Conservation (phyloP, 2,329 filamentous ascomycete genomes). For the Trichoderma sp. region DNA sequence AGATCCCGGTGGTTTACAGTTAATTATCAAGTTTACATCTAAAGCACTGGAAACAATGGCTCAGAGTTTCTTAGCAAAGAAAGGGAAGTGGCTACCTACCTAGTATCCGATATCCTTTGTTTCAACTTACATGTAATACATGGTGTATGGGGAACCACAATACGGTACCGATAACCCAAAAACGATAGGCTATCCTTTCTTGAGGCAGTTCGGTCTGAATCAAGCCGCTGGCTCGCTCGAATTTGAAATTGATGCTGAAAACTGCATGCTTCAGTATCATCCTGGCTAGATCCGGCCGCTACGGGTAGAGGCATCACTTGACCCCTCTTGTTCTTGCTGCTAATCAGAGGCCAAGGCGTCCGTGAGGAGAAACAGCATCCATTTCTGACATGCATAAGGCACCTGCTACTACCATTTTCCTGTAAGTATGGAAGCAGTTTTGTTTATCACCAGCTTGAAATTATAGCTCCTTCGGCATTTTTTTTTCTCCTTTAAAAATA, state of each 20-base stretch:
- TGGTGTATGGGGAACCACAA: not conserved
- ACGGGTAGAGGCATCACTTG: not conserved
- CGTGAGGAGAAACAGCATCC: not conserved
- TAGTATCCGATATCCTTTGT: not conserved
- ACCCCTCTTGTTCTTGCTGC: not conserved
- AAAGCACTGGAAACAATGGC: too few relatives aligned
- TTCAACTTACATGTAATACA: not conserved
- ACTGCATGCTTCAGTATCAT: not conserved
- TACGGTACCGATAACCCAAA: not conserved
- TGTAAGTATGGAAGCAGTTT: not conserved
- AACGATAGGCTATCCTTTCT: not conserved
- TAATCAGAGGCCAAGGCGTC: not conserved
- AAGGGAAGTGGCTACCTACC: too few relatives aligned
- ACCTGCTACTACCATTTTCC: not conserved
- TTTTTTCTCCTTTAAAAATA: too few relatives aligned
- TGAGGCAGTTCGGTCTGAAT: not conserved
- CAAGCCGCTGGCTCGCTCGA: not conserved
- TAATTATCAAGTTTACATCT: too few relatives aligned
- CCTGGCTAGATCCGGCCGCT: not conserved
- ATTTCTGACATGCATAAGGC: not conserved
- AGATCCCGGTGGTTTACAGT: too few relatives aligned
- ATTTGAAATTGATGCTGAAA: not conserved
- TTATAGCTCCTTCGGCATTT: not conserved
- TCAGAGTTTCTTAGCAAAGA: too few relatives aligned
- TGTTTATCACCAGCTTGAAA: not conserved